These are phyloP conservation scores for Crepidotus variabilis DNA, from an alignment of 768 basidiomycete genomes.

Conservation along the genomic window DNA sequence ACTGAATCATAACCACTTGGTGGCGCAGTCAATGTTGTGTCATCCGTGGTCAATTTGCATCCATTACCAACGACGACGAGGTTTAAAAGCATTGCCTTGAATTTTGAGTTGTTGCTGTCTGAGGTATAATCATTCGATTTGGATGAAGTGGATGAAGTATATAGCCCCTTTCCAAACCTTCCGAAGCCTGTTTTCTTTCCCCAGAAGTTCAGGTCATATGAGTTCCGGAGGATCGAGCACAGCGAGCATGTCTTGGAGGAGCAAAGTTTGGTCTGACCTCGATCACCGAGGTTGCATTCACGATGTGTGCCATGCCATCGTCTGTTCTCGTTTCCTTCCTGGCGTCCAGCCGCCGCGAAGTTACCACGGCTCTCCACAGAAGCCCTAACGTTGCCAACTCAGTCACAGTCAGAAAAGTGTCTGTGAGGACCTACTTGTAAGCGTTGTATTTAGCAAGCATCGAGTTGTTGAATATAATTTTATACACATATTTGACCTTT, in stretches of 20 bases:
- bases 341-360: slow-evolving; percentile 47
- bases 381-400: slow-evolving; percentile 28
- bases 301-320: slow-evolving; percentile 76
- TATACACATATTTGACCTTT: slow-evolving; percentile 56
- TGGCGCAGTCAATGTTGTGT: slow-evolving; percentile 48
- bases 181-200: slow-evolving; percentile 75
- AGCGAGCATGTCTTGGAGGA: slow-evolving; percentile 52
- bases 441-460: slow-evolving; percentile 53
- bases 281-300: slow-evolving; percentile 61
- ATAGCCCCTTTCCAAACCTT: slow-evolving; percentile 67
- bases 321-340: slow-evolving; percentile 67
- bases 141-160: slow-evolving; percentile 73
- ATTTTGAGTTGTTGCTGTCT: slow-evolving; percentile 48
- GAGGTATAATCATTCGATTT: slow-evolving; percentile 73
- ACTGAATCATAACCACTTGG: slow-evolving; percentile 68
- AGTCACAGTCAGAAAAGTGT: neutral
- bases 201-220: slow-evolving; percentile 57
- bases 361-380: slow-evolving; percentile 57
- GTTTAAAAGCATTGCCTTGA: slow-evolving; percentile 65
- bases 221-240: slow-evolving; percentile 60
- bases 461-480: slow-evolving; percentile 47
- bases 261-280: slow-evolving; percentile 52
- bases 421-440: slow-evolving; percentile 43
- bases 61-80: slow-evolving; percentile 71
- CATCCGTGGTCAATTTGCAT: slow-evolving; percentile 58